Base-by-base conservation (phyloP, 176 grass and related monocot genomes). In the Secale cereale region DNA sequence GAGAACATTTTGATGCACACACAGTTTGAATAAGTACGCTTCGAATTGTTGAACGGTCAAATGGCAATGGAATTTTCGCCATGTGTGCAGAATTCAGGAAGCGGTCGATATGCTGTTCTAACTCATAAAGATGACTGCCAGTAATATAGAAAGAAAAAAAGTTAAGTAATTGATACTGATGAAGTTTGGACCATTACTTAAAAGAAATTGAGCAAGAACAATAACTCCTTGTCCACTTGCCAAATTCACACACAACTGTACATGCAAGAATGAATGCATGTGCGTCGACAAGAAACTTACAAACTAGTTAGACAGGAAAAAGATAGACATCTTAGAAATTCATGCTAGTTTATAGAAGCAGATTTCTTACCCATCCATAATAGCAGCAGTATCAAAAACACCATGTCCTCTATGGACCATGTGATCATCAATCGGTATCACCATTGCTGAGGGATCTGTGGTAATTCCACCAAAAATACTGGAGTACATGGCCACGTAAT, bases 331-430 rank as follows among this genome's bases (percentile, higher is more conserved):
- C 19, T 57, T 9, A 22, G 19, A 57, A 57, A 57, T 22, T 22
- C 52, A 57, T 57, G 19, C 19, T 57, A 56, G 16, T 56, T 20
- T 19, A 56, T 57, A 57, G 19, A 57, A 88, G 30, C 8, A 32
- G 74, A 81, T 6, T 26, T 66, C 76, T 92, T 88, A 98, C 95
- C 95, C 92, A 69, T 98, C 85, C 87, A 98, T 87, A 79, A 98
- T 91, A 77, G 91, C 91, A 35, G 93, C 91, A 57, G 93, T 98
- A 75, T 98, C 96, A 64, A 98, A 98, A 78, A 98, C 92, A 28
- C 96, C 96, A 54, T 98, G 96, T 39, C 96, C 96, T 90, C 96
- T 91, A 67, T 98, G 96, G 31, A 98, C 93, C 93, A 98, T 94
- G 81, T 98, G 96, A 90, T 98, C 96, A 69, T 98, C 96, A 2